Percentiles rank a stretch among this genome's conserved stretches.
These are phyloP conservation scores for Calocybe gambosa DNA, from an alignment of 1,284 basidiomycete genomes.

Conservation along the genomic window DNA sequence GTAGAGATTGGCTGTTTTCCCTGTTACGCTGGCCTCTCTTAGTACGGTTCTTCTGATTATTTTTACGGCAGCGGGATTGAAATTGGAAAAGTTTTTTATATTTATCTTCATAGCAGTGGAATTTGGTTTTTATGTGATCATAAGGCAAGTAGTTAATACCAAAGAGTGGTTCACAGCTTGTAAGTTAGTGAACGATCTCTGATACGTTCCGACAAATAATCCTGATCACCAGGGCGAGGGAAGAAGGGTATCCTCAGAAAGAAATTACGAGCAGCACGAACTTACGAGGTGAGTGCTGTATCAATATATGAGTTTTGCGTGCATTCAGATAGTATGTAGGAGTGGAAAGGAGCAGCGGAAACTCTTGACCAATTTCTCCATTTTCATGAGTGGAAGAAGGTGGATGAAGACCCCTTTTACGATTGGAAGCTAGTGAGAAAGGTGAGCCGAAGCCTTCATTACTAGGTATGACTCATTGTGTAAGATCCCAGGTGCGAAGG, in stretches of 20 bases:
- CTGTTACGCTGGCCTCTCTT: slow-evolving; percentile 86
- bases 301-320: background rate
- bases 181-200: slow-evolving; percentile 31
- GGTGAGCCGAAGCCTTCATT: slow-evolving; percentile 30
- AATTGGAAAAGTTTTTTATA: slow-evolving; percentile 57
- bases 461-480: background rate
- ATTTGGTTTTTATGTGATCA: slow-evolving; percentile 82
- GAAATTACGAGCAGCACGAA: slow-evolving; percentile 66
- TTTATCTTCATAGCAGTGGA: slow-evolving; percentile 82
- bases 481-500: slow-evolving; percentile 45
- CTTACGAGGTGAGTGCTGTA: slow-evolving; percentile 49
- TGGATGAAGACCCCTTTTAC: slow-evolving; percentile 84
- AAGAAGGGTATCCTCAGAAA: slow-evolving; percentile 74
- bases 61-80: background rate
- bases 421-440: slow-evolving; percentile 82
- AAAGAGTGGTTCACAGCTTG: slow-evolving; percentile 90
- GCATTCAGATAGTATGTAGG: slow-evolving; percentile 22
- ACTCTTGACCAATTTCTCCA: slow-evolving; percentile 77
- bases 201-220: background rate
- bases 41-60: slow-evolving; percentile 39
- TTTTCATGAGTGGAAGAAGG: slow-evolving; percentile 85
- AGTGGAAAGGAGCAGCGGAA: slow-evolving; percentile 83
- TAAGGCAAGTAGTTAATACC: slow-evolving; percentile 89
- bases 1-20: slow-evolving; percentile 76
- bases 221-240: slow-evolving; percentile 61